These are phyloP conservation scores for Lentinus brumalis DNA, from an alignment of 768 basidiomycete genomes.

Conservation along the genomic window DNA sequence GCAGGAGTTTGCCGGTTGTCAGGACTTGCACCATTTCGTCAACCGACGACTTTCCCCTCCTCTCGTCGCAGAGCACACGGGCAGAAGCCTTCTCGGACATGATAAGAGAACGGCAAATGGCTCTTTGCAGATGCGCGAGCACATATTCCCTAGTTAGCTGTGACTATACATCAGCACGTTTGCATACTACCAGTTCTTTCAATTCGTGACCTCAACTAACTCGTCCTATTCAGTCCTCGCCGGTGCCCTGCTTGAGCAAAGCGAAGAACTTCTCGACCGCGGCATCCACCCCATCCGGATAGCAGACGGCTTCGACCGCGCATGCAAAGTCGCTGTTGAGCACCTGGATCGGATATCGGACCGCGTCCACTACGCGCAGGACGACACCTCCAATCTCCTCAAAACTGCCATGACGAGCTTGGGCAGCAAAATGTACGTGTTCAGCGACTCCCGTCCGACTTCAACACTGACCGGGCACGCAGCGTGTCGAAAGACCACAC, in stretches of 20 bases:
- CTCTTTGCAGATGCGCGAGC: too few relatives aligned
- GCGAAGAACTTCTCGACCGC: constrained; percentile 95
- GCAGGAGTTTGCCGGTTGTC: too few relatives aligned
- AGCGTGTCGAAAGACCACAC: constrained; percentile 96
- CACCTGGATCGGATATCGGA: constrained; percentile 92
- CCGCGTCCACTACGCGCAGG: constrained; percentile 79
- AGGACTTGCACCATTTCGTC: too few relatives aligned
- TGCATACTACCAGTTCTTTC: too few relatives aligned
- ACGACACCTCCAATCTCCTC: constrained; percentile 83
- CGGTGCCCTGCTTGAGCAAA: constrained; percentile 95
- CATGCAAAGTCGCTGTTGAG: constrained; percentile 86
- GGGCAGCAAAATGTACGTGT: constrained; percentile 91
- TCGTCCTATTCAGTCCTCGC: constrained; percentile 72
- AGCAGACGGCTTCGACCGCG: constrained; percentile 97
- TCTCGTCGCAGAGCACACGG: too few relatives aligned
- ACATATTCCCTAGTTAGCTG: too few relatives aligned
- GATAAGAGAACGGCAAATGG: too few relatives aligned
- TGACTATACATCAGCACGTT: too few relatives aligned
- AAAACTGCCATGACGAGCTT: constrained; percentile 96
- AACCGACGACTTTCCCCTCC: too few relatives aligned
- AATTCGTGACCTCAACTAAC: too few relatives aligned
- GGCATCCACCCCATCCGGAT: constrained; percentile 99
- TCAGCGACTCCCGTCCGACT: background rate
- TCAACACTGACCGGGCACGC: constrained; percentile 6
- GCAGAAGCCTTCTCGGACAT: too few relatives aligned